Evolutionary conservation across 2,329 filamentous ascomycete species (phyloP).

Genomic region (Colletotrichum echinochloae): DNA sequence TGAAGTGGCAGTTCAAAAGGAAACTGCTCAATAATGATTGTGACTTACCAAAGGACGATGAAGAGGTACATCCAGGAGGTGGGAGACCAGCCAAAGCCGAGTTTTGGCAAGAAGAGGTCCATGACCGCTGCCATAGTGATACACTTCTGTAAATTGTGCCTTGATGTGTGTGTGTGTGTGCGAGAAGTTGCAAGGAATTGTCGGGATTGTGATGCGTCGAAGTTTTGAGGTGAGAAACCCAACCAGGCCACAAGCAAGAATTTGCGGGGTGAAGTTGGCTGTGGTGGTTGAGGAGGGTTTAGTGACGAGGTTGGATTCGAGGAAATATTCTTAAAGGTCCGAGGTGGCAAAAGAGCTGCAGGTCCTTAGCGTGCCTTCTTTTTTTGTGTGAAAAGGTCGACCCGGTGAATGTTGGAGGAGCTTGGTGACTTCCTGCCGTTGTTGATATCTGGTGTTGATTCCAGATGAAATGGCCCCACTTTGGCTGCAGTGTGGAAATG

Average conservation of each 20-base stretch:
- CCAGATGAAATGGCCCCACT: constrained; percentile 29
- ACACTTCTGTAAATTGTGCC: neutral
- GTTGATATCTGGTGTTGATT: constrained; percentile 15
- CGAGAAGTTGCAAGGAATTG: neutral
- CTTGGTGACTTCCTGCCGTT: constrained; percentile 5
- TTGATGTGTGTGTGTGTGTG: neutral
- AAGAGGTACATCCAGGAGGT: constrained; percentile 41
- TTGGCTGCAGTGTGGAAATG: neutral
- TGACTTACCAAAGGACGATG: constrained; percentile 59
- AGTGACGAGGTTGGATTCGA: neutral
- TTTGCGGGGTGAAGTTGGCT: neutral
- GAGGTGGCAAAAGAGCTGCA: constrained; percentile 4
- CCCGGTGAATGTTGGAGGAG: constrained; percentile 23
- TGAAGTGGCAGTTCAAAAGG: neutral
- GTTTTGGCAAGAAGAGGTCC: constrained; percentile 36
- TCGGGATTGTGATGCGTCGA: neutral
- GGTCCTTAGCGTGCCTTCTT: constrained; percentile 31
- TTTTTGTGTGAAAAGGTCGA: neutral
- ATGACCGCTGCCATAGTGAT: constrained; percentile 33
- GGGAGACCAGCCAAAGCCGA: constrained; percentile 39
- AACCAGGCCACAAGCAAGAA: neutral
- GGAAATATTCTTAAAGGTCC: neutral
- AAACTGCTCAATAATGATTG: neutral
- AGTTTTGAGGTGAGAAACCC: neutral
- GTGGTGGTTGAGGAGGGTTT: neutral